These are phyloP conservation scores for Scheffersomyces titani DNA, from an alignment of 1,139 yeast genomes.

Conservation along the genomic window DNA sequence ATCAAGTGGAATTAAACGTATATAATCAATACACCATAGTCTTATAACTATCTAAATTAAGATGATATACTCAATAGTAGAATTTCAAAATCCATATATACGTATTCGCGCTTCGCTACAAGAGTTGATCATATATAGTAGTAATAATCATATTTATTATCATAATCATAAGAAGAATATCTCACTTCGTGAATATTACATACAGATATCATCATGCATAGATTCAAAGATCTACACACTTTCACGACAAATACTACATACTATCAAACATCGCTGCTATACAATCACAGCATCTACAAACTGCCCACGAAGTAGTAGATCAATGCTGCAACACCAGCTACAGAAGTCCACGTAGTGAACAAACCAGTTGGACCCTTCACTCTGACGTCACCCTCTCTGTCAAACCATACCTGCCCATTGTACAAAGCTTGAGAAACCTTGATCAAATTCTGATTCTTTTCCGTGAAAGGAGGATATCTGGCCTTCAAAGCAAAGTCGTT, in stretches of 20 bases:
- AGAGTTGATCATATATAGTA: too few relatives aligned
- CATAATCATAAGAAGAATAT: too few relatives aligned
- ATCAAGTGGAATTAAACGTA: neutral
- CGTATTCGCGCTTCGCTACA: too few relatives aligned
- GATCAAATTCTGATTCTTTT: conserved; percentile 32
- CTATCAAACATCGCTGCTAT: neutral
- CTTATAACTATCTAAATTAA: too few relatives aligned
- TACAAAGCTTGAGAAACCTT: conserved; percentile 26
- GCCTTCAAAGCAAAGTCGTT: conserved; percentile 56
- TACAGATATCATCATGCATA: too few relatives aligned
- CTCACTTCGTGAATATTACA: too few relatives aligned
- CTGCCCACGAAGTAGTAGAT: conserved; percentile 19
- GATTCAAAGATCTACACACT: neutral
- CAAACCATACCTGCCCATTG: conserved; percentile 38
- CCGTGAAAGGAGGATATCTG: conserved; percentile 70
- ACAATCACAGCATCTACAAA: conserved; percentile 1
- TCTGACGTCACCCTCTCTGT: conserved; percentile 34
- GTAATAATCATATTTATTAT: too few relatives aligned
- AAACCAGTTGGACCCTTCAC: conserved; percentile 36
- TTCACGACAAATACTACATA: neutral
- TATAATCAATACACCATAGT: too few relatives aligned
- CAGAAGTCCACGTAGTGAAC: conserved; percentile 35
- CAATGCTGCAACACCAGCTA: conserved; percentile 32
- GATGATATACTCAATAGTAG: too few relatives aligned
- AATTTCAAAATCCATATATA: too few relatives aligned